Percentiles rank a stretch among this genome's conserved stretches.
Evolutionary conservation across 78 protist genomes (phyloP).

Genomic region (Dictyostelium capitatum): DNA sequence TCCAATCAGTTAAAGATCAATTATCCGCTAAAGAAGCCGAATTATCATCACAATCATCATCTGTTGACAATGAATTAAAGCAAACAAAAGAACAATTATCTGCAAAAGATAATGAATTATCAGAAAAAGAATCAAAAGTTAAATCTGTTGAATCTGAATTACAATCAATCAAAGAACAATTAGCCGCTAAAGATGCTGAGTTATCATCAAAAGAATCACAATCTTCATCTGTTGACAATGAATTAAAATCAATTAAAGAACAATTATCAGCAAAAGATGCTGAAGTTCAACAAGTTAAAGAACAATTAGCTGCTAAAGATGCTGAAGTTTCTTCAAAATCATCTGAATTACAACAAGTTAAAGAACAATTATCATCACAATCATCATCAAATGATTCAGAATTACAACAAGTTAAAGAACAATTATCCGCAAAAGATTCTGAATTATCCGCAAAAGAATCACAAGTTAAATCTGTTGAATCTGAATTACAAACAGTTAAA

Average conservation of each 20-base stretch:
- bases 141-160: not conserved
- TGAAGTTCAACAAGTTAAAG: slow-evolving; percentile 21
- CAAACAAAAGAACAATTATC: not conserved
- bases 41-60: not conserved
- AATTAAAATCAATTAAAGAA: not conserved
- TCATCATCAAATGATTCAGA: not conserved
- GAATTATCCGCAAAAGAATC: not conserved
- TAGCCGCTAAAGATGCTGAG: not conserved
- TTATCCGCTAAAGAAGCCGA: not conserved
- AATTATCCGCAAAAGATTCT: not conserved
- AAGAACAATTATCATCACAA: slow-evolving; percentile 6
- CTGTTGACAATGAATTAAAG: not conserved
- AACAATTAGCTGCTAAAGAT: not conserved
- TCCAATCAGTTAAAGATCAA: not conserved
- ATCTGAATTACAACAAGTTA: not conserved
- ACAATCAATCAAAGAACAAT: not conserved
- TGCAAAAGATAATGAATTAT: not conserved
- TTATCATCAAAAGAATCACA: not conserved
- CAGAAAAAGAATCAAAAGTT: not conserved
- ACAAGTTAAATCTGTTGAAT: not conserved
- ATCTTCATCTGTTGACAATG: not conserved
- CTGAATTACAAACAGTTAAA: not conserved
- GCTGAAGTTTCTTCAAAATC: not conserved
- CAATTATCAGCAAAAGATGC: not conserved
- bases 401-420: not conserved